Evolutionary conservation across 768 basidiomycete genomes (phyloP).

Genomic region (Lactarius evosmus): DNA sequence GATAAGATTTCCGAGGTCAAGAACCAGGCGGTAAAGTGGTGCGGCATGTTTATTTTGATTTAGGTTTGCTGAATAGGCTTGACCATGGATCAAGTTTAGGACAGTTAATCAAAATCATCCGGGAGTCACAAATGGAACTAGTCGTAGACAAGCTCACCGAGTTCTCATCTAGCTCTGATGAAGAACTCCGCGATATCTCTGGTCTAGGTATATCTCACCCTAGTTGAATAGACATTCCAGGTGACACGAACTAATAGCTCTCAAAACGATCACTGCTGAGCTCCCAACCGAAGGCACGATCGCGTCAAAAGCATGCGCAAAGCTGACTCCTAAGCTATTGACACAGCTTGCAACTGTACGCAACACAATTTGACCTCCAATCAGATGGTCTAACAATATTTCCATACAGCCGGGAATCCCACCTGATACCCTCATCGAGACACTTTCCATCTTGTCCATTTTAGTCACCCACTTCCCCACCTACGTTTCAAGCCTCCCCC

Average conservation of each 20-base stretch:
- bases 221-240: neutral
- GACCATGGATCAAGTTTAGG: conserved; percentile 57
- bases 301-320: conserved; percentile 73
- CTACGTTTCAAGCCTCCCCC: conserved; percentile 52
- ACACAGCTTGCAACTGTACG: conserved; percentile 71
- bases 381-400: conserved; percentile 6
- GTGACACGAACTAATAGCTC: conserved; percentile 47
- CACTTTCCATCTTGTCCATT: conserved; percentile 81
- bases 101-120: conserved; percentile 85
- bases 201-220: conserved; percentile 63
- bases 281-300: conserved; percentile 80
- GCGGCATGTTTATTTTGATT: conserved; percentile 28
- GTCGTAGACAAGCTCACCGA: conserved; percentile 89
- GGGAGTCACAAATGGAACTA: conserved; percentile 74
- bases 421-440: conserved; percentile 80
- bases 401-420: conserved; percentile 55
- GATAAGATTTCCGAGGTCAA: conserved; percentile 99
- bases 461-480: conserved; percentile 81
- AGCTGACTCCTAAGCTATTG: conserved; percentile 80
- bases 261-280: conserved; percentile 94
- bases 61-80: neutral
- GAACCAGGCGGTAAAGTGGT: conserved; percentile 97
- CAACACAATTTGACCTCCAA: neutral
- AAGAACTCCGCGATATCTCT: conserved; percentile 92
- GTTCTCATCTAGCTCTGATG: conserved; percentile 82